Base-by-base conservation (phyloP, 2,329 filamentous ascomycete genomes). In the Aspergillus neoniger region DNA sequence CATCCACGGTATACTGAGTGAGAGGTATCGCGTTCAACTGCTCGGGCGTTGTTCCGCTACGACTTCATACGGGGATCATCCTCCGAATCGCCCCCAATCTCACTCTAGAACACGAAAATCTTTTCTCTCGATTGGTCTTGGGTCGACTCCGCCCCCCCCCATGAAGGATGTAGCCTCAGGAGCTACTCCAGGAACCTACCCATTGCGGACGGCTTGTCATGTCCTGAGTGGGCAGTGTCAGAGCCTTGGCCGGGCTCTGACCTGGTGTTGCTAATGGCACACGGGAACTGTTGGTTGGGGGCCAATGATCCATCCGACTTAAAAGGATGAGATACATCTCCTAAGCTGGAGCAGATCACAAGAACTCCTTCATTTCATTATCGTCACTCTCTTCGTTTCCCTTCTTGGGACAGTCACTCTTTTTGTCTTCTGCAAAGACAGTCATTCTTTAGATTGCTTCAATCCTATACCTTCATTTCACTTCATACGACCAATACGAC, bases 21-120 rank as follows among this genome's bases (percentile, higher is more conserved):
- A 17, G 28, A 30, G n/a, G 2, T 2, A 8, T 55, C 7, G 8
- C 39, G 28, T 43, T 44, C 17, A 36, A 19, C 10, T 32, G 25
- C 25, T 55, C 14, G 30, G 15, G 39, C 25, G 25, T 30, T 39
- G 15, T 44, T 2, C 25, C 39, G 15, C 41, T 21, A 39, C 39
- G 47, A 50, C 15, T 32, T 50, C 17, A 28, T n/a, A 50, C 25
- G 47, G 30, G 10, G 47, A 50, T 50, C 25, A 50, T 50, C 39
- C 53, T 47, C 19, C 30, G 17, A 47, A 32, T 39, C 53, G 53
- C 53, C 53, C 53, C 53, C 53, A 55, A 55, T 21, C 43, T 47
- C n/a, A 44, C 53, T 50, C 30, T 9, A 47, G 39, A 44, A 55
- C n/a, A 36, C 52, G 52, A 44, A 55, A 55, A 39, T 2, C 32